Conservation (phyloP, 2,329 filamentous ascomycete species). For the Fusarium phyllophilum region DNA sequence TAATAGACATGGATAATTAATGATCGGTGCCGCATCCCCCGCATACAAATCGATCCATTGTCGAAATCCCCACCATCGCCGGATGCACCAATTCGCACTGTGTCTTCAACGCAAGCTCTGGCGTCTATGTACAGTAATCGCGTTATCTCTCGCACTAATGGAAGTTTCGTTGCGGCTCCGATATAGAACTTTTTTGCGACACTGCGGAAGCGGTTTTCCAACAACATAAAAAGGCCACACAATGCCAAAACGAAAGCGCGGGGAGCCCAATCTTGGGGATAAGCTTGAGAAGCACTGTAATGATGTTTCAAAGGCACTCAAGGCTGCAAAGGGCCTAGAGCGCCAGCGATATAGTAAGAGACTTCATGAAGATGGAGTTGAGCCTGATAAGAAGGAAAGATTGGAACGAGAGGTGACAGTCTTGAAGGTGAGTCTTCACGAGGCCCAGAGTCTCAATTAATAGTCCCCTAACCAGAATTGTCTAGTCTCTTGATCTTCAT, state of each 20-base stretch:
- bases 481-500: conserved; percentile 65
- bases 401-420: conserved; percentile 70
- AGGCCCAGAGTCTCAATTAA: background rate
- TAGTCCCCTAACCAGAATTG: background rate
- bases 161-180: conserved; percentile 52
- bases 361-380: conserved; percentile 58
- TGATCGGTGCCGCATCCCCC: conserved; percentile 25
- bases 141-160: conserved; percentile 60
- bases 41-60: background rate
- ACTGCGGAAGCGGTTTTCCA: conserved; percentile 17
- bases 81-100: conserved; percentile 27
- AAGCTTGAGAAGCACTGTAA: conserved; percentile 66
- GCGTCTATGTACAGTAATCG: background rate
- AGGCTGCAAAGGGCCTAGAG: conserved; percentile 79
- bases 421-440: conserved; percentile 57
- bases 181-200: conserved; percentile 37
- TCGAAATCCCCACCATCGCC: conserved; percentile 24
- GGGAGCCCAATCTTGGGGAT: conserved; percentile 57
- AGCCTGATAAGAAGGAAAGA: conserved; percentile 63
- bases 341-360: conserved; percentile 77
- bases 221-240: conserved; percentile 27
- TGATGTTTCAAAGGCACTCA: conserved; percentile 73
- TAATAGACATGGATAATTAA: background rate
- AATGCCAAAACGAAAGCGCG: conserved; percentile 70
- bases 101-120: rapidly evolving